These are phyloP conservation scores for Nakaseomyces delphensis DNA, from an alignment of 1,139 yeast genomes.

Conservation along the genomic window DNA sequence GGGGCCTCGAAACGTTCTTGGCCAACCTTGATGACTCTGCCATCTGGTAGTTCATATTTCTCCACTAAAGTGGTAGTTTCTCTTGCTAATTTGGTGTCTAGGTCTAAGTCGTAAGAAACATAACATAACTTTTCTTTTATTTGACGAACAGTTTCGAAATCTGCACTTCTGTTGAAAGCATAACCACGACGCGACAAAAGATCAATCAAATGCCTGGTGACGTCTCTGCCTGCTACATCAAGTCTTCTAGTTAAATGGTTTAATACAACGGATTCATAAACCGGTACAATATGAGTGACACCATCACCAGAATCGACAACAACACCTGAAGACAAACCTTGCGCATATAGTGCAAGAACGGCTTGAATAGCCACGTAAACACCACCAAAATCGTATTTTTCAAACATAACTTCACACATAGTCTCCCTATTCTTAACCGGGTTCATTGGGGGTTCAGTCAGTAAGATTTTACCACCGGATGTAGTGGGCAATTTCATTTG, in stretches of 20 bases:
- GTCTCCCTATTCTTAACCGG: conserved; percentile 46
- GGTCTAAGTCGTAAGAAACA: conserved; percentile 85
- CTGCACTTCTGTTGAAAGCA: conserved; percentile 97
- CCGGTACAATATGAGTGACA: conserved; percentile 97
- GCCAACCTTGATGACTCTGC: conserved; percentile 87
- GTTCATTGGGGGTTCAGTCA: conserved; percentile 95
- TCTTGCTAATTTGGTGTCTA: conserved; percentile 78
- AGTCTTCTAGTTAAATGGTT: conserved; percentile 86
- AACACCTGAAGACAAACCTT: conserved; percentile 95
- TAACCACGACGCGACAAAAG: conserved; percentile 90
- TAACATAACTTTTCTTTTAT: conserved; percentile 94
- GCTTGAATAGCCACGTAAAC: conserved; percentile 98
- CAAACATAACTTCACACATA: conserved; percentile 97
- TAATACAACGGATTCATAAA: conserved; percentile 89
- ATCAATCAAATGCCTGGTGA: conserved; percentile 86
- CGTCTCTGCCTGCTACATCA: conserved; percentile 98
- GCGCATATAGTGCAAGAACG: conserved; percentile 92
- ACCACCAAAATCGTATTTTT: conserved; percentile 89
- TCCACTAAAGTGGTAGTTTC: conserved; percentile 94
- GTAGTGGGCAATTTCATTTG: conserved; percentile 71
- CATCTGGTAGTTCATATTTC: conserved; percentile 90
- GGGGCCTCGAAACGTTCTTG: conserved; percentile 97
- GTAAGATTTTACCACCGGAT: conserved; percentile 66
- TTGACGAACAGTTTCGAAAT: conserved; percentile 95
- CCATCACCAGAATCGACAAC: conserved; percentile 95